Base-by-base conservation (phyloP, 805 yeast species). In the Yarrowia sp. region DNA sequence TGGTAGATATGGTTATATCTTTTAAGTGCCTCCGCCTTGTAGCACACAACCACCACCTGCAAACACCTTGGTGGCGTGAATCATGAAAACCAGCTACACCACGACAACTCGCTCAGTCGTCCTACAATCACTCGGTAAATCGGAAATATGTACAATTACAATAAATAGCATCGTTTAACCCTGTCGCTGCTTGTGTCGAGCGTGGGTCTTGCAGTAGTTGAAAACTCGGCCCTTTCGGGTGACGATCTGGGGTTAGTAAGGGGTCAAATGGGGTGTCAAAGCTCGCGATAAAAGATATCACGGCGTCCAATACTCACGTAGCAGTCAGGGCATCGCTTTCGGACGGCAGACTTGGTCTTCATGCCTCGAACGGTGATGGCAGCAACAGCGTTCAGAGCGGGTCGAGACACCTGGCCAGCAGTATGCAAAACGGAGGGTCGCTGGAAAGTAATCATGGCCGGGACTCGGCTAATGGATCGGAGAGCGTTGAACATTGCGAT, bases 181-280 rank as follows among this genome's bases (percentile, higher is more conserved):
- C 69, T 90, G 97, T 76, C 96, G 90, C 77, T 92, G 98, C 78
- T 92, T 92, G 77, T 92, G 98, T 75, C 90, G 91, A 68, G 92
- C 91, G 75, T 92, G 90, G 55, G 95, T 81, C 76, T 92, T 95
- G 81, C 99, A 93, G 74, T 90, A 87, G 43, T 95, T 96, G 69
- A 90, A 91, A 11, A 92, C 93, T 72, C 95, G 83, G 45, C 99
- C 99, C 78, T 92, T 95, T 77, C 98, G 88, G 77, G 96, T 88
- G 10, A 95, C 97, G 77, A 90, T 84, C 79, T 84, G 76, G 76
- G 11, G 47, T 36, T 50, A 43, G 51, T 31, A 33, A 28, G 15
- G n/a, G 65, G 53, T 58, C 64, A 43, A 9, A 48, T 51, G 14
- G 31, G 41, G 9, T 8, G 28, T 22, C 28, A 22, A 22, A 22